Conservation (phyloP, 2,329 filamentous ascomycete genomes). For the Ceratocystiopsis sp. region DNA sequence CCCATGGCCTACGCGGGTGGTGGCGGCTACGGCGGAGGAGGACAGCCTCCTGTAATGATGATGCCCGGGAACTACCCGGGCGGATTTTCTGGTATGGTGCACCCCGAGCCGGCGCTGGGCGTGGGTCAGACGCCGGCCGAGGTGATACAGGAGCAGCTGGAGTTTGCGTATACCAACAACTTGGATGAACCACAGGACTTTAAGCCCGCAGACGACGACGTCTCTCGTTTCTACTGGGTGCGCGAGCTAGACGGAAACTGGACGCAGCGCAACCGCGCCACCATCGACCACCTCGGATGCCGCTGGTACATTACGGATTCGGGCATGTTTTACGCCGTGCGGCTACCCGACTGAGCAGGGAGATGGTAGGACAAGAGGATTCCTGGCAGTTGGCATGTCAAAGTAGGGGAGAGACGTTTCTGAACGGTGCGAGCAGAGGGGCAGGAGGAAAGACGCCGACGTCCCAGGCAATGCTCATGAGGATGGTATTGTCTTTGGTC, state of each 20-base stretch:
- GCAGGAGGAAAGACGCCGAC: too few species aligned
- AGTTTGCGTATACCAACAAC: slow-evolving; percentile 31
- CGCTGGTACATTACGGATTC: slow-evolving; percentile 42
- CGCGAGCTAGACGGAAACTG: slow-evolving; percentile 43
- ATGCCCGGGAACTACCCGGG: background rate
- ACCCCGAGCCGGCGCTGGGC: slow-evolving; percentile 32
- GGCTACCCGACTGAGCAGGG: slow-evolving; percentile 23
- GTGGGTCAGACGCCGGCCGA: slow-evolving; percentile 34
- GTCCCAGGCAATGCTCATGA: too few species aligned
- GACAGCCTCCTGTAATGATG: slow-evolving; percentile 15
- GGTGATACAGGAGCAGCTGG: slow-evolving; percentile 27
- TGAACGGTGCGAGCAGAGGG: too few species aligned
- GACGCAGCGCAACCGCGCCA: slow-evolving; percentile 40
- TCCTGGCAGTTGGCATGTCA: too few species aligned
- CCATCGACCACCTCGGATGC: slow-evolving; percentile 38
- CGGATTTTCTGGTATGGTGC: slow-evolving; percentile 8
- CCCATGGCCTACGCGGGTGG: slow-evolving; percentile 6
- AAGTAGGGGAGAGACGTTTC: too few species aligned
- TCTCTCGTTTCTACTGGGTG: slow-evolving; percentile 42
- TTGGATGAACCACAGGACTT: slow-evolving; percentile 43
- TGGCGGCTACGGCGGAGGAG: slow-evolving; percentile 2
- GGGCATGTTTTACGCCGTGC: slow-evolving; percentile 44
- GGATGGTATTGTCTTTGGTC: too few species aligned
- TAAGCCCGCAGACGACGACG: slow-evolving; percentile 43
- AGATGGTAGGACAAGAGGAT: background rate